phyloP scores from a whole-genome alignment of 768 basidiomycete species.

The Macrolepiota fuliginosa region DNA sequence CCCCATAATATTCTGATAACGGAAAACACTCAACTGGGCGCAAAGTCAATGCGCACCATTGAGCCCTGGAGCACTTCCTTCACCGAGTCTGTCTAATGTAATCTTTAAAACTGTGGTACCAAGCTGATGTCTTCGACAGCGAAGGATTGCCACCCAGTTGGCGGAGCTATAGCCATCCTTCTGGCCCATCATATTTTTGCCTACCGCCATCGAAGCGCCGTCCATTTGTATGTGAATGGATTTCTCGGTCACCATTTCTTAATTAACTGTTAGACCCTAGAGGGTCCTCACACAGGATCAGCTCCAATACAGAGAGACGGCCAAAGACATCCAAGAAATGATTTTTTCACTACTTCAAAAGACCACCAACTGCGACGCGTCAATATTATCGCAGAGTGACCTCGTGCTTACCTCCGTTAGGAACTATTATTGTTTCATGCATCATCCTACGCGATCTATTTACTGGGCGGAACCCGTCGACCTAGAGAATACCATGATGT shows the following conservation, averaged over 20 bases:
- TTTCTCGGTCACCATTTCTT: background rate
- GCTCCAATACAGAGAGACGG: background rate
- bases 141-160: background rate
- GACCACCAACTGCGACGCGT: background rate
- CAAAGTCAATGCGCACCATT: no score
- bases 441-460: background rate
- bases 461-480: conserved; percentile 2
- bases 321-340: background rate
- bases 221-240: background rate
- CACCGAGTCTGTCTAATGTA: no score
- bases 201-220: background rate
- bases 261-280: background rate
- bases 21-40: no score
- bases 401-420: background rate
- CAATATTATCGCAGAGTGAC: background rate
- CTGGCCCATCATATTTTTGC: background rate
- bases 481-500: background rate
- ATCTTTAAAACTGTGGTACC: no score
- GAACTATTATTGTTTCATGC: conserved; percentile 2
- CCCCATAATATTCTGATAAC: no score
- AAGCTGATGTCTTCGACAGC: background rate
- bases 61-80: no score
- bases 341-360: background rate
- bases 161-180: background rate
- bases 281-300: background rate